phyloP scores from a whole-genome alignment of 768 basidiomycete species.

The Phaffia tasmanica region DNA sequence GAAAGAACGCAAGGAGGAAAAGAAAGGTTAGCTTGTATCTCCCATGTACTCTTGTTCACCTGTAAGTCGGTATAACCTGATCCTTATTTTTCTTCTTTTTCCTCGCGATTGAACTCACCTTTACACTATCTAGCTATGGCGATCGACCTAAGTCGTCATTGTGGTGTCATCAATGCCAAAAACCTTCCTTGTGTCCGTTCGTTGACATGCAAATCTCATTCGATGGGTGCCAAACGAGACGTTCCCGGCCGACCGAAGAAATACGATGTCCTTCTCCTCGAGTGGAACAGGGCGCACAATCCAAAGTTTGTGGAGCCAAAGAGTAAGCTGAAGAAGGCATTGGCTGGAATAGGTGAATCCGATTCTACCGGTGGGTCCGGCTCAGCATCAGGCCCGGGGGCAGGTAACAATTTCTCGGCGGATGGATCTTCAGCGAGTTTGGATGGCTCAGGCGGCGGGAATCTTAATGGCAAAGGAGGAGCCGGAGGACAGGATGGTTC shows the following conservation, averaged over 20 bases:
- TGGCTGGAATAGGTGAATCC: too few relatives aligned
- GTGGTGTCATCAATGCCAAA: slow-evolving; percentile 96
- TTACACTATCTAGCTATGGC: slow-evolving; percentile 32
- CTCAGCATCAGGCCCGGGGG: too few relatives aligned
- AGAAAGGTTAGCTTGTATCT: slow-evolving; percentile 50
- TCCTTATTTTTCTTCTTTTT: neutral
- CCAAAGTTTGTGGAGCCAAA: slow-evolving; percentile 30
- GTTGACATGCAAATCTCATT: slow-evolving; percentile 94
- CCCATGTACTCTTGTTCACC: neutral
- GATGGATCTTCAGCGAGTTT: too few relatives aligned
- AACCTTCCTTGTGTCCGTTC: slow-evolving; percentile 82
- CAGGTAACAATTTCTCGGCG: too few relatives aligned
- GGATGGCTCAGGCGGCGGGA: too few relatives aligned
- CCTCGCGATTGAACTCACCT: slow-evolving; percentile 40
- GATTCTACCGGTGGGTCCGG: too few relatives aligned
- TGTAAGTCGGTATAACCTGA: neutral
- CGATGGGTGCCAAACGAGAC: slow-evolving; percentile 89
- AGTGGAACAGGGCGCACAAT: slow-evolving; percentile 50
- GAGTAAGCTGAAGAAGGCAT: slow-evolving; percentile 2
- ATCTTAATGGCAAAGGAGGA: too few relatives aligned
- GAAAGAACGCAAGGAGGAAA: slow-evolving; percentile 61
- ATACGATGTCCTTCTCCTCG: slow-evolving; percentile 78
- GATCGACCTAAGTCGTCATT: slow-evolving; percentile 80
- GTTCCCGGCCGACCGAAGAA: slow-evolving; percentile 71
- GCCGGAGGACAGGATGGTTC: too few relatives aligned